Base-by-base conservation (phyloP, 2,329 filamentous ascomycete genomes). In the Triangularia verruculosa region DNA sequence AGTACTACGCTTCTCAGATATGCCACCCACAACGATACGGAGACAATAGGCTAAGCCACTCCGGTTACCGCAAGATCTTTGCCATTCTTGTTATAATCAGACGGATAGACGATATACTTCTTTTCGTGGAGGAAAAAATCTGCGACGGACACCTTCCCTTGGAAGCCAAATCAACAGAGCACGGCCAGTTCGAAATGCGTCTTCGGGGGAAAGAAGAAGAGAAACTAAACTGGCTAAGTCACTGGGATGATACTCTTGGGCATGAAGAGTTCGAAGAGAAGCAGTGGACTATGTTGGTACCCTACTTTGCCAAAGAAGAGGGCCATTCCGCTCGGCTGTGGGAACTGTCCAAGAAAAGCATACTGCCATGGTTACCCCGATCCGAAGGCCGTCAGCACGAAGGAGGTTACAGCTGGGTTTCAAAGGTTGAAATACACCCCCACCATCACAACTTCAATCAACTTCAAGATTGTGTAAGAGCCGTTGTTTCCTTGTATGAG, bases 321-420 rank as follows among this genome's bases (percentile, higher is more conserved):
- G 20, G 15, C 1, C 22, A 34, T 15, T 12, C 15, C 1, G 64
- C 61, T 2, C n/a, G 28, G 17, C 59, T 65, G 22, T 65, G 63
- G 32, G 20, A 59, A 28, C n/a, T 65, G 4, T 54, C 53, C 1
- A 52, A 59, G 6, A 65, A 63, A 25, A 58, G 52, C 22, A 34
- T 65, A 11, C 57, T 65, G 6, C 64, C 64, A 13, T 65, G 64
- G 64, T 51, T 28, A 8, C n/a, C n/a, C n/a, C n/a, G n/a, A n/a
- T 25, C 25, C 8, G 54, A 63, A 11, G 34, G 27, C 51, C 8
- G n/a, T 53, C 1, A 2, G 6, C 53, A 54, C 28, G 34, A 59
- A 2, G 58, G 58, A 1, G 61, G 64, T 9, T 56, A 61, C 30
- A 59, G 57, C 54, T 61, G n/a, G 22, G 61, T 65, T 4, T 63